Conservation (phyloP, 1,284 basidiomycete species). For the Cutaneotrichosporon mucoides region DNA sequence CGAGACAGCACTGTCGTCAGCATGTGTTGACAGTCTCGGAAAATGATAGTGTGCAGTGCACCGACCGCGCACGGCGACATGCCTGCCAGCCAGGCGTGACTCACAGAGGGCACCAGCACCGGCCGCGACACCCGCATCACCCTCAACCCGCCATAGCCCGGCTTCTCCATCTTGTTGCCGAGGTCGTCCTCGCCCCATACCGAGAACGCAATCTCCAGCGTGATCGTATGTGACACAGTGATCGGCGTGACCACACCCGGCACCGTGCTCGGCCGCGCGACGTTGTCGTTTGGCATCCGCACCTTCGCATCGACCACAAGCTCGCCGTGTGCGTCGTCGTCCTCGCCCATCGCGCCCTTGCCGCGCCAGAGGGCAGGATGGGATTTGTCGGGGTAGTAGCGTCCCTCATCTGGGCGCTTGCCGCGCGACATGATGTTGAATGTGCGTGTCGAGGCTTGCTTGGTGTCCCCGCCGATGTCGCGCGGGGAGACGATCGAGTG, state of each 20-base stretch:
- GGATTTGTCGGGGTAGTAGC: slow-evolving; percentile 14
- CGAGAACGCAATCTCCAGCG: slow-evolving; percentile 43
- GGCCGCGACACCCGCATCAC: slow-evolving; percentile 39
- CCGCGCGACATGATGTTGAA: slow-evolving; percentile 21
- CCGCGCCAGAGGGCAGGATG: slow-evolving; percentile 29
- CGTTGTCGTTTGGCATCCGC: slow-evolving; percentile 37
- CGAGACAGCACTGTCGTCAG: slow-evolving; percentile 3
- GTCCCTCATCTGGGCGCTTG: slow-evolving; percentile 11
- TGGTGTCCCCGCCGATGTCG: slow-evolving; percentile 17
- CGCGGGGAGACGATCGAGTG: slow-evolving; percentile 30
- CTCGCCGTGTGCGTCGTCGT: slow-evolving; percentile 8
- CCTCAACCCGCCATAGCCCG: slow-evolving; percentile 32
- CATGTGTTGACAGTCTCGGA: too few species aligned
- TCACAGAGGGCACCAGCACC: slow-evolving; percentile 37
- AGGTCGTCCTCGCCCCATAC: slow-evolving; percentile 33
- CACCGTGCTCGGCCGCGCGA: slow-evolving; percentile 32
- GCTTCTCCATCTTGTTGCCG: slow-evolving; percentile 23
- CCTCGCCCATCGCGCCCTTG: slow-evolving; percentile 2
- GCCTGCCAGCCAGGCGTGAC: slow-evolving; percentile 2
- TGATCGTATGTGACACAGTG: slow-evolving; percentile 36
- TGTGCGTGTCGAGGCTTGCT: slow-evolving; percentile 7
- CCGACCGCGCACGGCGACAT: too few species aligned
- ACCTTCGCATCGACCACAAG: slow-evolving; percentile 18
- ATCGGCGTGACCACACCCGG: slow-evolving; percentile 40
- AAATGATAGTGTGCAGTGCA: too few species aligned